phyloP scores from a whole-genome alignment of 129 eudicot genomes.

The Saposhnikovia divaricata region DNA sequence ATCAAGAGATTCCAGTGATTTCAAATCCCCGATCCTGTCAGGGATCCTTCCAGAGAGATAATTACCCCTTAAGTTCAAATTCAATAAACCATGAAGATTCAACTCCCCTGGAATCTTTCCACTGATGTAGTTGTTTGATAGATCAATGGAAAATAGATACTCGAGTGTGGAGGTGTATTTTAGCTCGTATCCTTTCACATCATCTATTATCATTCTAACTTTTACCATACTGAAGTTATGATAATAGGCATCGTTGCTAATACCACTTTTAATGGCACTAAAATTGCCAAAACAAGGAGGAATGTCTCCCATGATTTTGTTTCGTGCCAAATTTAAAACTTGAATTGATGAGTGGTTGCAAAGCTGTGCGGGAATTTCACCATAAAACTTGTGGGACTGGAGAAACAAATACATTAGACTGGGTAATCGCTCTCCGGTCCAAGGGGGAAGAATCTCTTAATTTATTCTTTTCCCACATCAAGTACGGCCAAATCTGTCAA shows the following conservation, averaged over 20 bases:
- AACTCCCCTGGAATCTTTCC: neutral
- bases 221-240: neutral
- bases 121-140: neutral
- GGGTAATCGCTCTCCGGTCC: too few species aligned
- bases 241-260: rapidly evolving
- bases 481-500: neutral
- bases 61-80: neutral
- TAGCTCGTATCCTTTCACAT: neutral
- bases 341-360: neutral
- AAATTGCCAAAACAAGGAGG: neutral
- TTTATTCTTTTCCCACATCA: too few species aligned
- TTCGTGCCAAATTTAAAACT: neutral
- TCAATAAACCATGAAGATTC: neutral
- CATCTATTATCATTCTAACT: neutral
- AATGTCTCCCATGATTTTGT: neutral
- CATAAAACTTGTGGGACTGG: slow-evolving; percentile 5
- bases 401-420: neutral
- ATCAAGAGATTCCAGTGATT: neutral
- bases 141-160: neutral
- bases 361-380: neutral
- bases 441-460: too few species aligned
- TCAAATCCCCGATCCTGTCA: neutral
- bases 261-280: neutral
- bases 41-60: neutral
- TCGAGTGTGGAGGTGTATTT: neutral